phyloP scores from a whole-genome alignment of 208 protist species.

The Entamoeba invadens region DNA sequence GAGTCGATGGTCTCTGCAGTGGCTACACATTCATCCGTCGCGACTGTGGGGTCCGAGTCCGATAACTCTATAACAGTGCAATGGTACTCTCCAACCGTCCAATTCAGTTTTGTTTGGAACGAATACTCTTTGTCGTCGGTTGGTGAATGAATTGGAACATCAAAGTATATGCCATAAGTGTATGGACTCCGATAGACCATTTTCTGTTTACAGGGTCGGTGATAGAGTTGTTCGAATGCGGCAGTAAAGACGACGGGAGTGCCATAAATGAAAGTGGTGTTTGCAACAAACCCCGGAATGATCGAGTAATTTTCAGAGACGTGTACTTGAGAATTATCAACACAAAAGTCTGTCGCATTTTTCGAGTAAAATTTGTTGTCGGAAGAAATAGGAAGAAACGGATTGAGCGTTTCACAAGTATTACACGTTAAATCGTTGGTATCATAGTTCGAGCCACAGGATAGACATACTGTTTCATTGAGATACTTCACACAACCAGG shows the following conservation, averaged over 20 bases:
- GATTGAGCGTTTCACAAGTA: not conserved
- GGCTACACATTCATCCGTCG: not conserved
- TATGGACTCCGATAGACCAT: not conserved
- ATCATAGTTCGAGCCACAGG: not conserved
- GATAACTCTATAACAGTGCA: not conserved
- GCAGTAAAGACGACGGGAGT: not conserved
- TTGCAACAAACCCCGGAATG: not conserved
- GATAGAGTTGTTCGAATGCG: not conserved
- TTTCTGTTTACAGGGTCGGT: not conserved
- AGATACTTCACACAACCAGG: not conserved
- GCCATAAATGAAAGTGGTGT: not conserved
- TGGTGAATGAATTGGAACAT: not conserved
- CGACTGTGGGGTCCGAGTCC: not conserved
- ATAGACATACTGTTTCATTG: not conserved
- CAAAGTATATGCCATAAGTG: not conserved
- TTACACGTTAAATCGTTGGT: not conserved
- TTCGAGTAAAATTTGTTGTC: not conserved
- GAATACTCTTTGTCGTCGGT: not conserved
- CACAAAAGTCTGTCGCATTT: not conserved
- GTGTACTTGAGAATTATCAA: not conserved
- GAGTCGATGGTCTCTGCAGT: not conserved
- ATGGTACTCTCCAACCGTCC: not conserved
- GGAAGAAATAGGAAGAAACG: not conserved
- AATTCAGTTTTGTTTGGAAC: not conserved
- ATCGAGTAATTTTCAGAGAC: not conserved